phyloP scores from a whole-genome alignment of 2,329 filamentous ascomycete genomes.

The Verticillium longisporum region DNA sequence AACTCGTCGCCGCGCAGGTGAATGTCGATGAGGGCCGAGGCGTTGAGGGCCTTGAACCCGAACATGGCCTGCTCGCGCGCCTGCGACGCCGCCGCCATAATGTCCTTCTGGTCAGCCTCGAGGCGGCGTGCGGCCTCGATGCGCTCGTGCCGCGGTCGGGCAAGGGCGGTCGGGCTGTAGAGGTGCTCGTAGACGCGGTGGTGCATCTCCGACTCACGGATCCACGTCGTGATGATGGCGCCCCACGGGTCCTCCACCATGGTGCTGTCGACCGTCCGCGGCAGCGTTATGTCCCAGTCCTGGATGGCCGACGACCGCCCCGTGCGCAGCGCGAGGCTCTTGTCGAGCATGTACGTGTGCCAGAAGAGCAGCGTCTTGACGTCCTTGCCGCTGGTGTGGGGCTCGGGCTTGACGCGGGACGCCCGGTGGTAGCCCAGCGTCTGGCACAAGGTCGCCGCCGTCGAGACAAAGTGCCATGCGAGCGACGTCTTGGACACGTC shows the following conservation, averaged over 20 bases:
- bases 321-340: conserved; percentile 46
- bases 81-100: conserved; percentile 27
- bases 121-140: conserved; percentile 29
- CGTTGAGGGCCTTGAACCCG: conserved; percentile 28
- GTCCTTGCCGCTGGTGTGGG: conserved; percentile 17
- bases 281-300: conserved; percentile 51
- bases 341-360: conserved; percentile 49
- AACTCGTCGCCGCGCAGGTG: conserved; percentile 41
- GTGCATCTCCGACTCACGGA: conserved; percentile 48
- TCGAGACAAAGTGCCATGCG: conserved; percentile 54
- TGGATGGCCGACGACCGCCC: conserved; percentile 48
- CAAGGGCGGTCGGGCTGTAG: conserved; percentile 37
- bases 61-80: conserved; percentile 26
- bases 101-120: conserved; percentile 27
- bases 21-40: conserved; percentile 32
- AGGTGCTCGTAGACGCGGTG: conserved; percentile 51
- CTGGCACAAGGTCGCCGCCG: conserved; percentile 54
- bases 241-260: conserved; percentile 34
- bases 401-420: conserved; percentile 24
- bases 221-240: conserved; percentile 44
- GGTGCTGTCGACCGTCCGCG: conserved; percentile 23
- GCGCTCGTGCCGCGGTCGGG: conserved; percentile 30
- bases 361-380: conserved; percentile 39
- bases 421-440: conserved; percentile 54
- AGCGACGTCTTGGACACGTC: conserved; percentile 56